Base-by-base conservation (phyloP, 768 basidiomycete genomes). In the Russula sp. region DNA sequence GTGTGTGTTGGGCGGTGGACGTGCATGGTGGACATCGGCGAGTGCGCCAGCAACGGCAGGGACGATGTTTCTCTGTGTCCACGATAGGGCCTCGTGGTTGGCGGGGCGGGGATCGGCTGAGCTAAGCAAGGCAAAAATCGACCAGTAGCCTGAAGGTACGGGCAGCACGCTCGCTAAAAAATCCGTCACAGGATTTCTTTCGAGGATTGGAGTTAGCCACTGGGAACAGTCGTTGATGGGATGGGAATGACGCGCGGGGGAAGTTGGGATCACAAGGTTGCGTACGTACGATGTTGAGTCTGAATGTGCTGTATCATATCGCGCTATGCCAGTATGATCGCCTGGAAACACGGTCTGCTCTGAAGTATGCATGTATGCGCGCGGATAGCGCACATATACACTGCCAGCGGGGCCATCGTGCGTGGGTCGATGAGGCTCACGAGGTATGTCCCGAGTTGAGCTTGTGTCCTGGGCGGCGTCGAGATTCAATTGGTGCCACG, bases 101-200 rank as follows among this genome's bases (percentile, higher is more conserved):
- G 31, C 32, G 14, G 18, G n/a, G n/a, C 13, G 14, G 20, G 32
- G 3, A 16, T 48, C 20, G 22, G 47, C 56, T 2, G 57, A 51
- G 20, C 52, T 63, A 10, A 63, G 20, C 10, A 63, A n/a, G 20
- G 62, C 51, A 34, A 63, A 58, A n/a, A 63, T 54, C 4, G 62
- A 42, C 52, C 62, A 55, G 52, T 49, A 63, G 20, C 62, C 57
- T 3, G 62, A 42, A 4, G 62, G 62, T 11, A 63, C 37, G n/a
- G 62, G 57, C 39, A 59, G 62, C 7, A 59, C 53, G n/a, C 50
- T 32, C 7, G 44, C 62, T 31, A 50, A 50, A 40, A 53, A 63
- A 11, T 56, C 50, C 8, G 55, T 45, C 16, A 18, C 11, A 11
- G 9, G 39, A 42, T 52, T 42, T 47, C 55, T 57, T 53, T 44